These are phyloP conservation scores for Thyridium curvatum DNA, from an alignment of 2,329 filamentous ascomycete species.

Conservation along the genomic window DNA sequence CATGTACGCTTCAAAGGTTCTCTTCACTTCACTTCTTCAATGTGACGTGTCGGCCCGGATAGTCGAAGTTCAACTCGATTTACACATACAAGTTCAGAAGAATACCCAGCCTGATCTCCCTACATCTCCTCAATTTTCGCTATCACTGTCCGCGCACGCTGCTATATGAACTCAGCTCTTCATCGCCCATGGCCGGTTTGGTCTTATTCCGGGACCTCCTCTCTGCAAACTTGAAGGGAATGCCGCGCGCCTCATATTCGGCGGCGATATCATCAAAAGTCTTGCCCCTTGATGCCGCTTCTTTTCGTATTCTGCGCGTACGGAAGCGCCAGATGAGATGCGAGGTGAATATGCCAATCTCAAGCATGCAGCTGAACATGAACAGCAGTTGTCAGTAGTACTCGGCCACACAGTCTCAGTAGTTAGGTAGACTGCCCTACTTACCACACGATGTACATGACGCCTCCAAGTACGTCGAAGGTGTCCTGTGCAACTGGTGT, in stretches of 20 bases:
- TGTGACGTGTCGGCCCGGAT: no score
- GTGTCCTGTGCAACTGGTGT: slow-evolving; percentile 47
- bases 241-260: slow-evolving; percentile 23
- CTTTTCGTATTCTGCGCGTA: slow-evolving; percentile 42
- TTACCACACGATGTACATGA: slow-evolving; percentile 55
- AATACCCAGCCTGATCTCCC: no score
- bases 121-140: no score
- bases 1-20: no score
- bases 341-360: slow-evolving; percentile 52
- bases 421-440: slow-evolving; percentile 12
- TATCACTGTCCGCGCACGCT: background rate
- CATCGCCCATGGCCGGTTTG: background rate
- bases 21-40: no score
- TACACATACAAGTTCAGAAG: no score
- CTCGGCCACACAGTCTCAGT: no score
- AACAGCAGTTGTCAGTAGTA: background rate
- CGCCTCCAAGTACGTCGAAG: slow-evolving; percentile 55
- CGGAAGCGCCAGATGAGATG: slow-evolving; percentile 54
- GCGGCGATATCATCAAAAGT: slow-evolving; percentile 47
- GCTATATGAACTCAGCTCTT: background rate
- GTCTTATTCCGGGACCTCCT: slow-evolving; percentile 10
- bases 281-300: slow-evolving; percentile 43
- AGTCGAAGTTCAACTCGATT: no score
- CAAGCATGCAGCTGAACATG: slow-evolving; percentile 45
- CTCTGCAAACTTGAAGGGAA: slow-evolving; percentile 29